Base-by-base conservation (phyloP, 2,329 filamentous ascomycete species). In the Fusarium piperis region DNA sequence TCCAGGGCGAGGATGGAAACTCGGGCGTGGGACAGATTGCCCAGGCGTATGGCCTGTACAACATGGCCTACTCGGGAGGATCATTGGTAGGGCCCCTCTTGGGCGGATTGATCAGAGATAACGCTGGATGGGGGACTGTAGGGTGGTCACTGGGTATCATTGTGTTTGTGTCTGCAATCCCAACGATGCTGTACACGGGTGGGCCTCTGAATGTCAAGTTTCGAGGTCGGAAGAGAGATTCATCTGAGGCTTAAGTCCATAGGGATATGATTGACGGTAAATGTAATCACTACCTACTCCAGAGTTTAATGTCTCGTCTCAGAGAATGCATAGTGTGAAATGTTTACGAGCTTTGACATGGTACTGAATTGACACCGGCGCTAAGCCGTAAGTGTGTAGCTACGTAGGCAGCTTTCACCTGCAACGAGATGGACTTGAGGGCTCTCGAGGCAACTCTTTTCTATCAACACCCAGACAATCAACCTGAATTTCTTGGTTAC, bases 1-100 rank as follows among this genome's bases (percentile, higher is more conserved):
- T 79, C 10, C 68, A 78, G 53, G 65, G 58, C 12, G 68, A 73
- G 16, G 70, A 73, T 57, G 72, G 71, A 3, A 70, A 68, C 16
- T 65, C 68, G 36, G 71, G 70, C 23, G 68, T 56, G 9, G 75
- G 73, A 15, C 79, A 81, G 8, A 79, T 79, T 60, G 80, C 79
- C 12, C 78, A 79, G 20, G 78, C 78, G 3, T 81, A 81, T 56
- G 80, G 79, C 4, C 64, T 81, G 36, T 81, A 81, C 63, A 82
- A 80, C 53, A 76, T 81, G 64, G 78, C 80, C 9, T 81, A 76
- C 59, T 79, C 79, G 4, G 77, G 72, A 6, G 80, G 80, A 2
- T 74, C 78, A 18, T 59, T 81, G 33, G 41, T 77, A 16, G 80
- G 80, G 1, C 80, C 80, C 7, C 73, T 81, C 11, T 68, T 81